Base-by-base conservation (phyloP, 768 basidiomycete genomes). In the Collybiopsis confluens region DNA sequence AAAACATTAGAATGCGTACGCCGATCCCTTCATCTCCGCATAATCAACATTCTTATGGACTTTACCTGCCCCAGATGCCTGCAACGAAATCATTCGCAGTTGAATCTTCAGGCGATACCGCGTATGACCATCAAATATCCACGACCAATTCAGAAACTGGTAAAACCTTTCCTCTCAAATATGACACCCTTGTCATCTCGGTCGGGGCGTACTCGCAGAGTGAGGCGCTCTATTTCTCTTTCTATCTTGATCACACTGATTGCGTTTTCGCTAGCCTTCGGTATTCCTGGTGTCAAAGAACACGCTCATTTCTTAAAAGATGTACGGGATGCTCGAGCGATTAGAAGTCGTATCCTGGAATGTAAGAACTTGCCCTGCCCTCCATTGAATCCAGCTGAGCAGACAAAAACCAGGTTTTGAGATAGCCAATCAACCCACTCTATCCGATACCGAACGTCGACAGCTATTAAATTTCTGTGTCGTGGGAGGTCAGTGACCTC, bases 151-250 rank as follows among this genome's bases (percentile, higher is more conserved):
- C 61, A 3, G 64, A 56, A 0, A 58, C 58, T 1, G 62, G 64
- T 6, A 65, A 71, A 26, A 68, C 75, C 7, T 92, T 89, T 65
- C 73, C 76, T 8, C 45, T 92, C 41, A 67, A 70, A 18, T 93
- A 88, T 62, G 91, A 94, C 68, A 90, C 88, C 64, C 76, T 94
- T 11, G 81, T 94, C 52, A 82, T 95, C 45, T 84, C 89, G 6
- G 90, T 91, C 1, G 92, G 92, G 2, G 87, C 88, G 43, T 93
- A 93, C 68, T 83, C 80, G 2, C 90, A 92, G 65, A 93, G 90
- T 90, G 61, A 47, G 79, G 59, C 21, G 21, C 43, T 28, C 21
- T 33, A 26, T 53, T 18, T 38, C 18, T 36, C 16, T 26, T 44
- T 28, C 24, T n/a, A 15, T 7, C 6, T n/a, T n/a, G 13, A 18